A percentile compares a stretch with the other conserved stretches of the same genome.
Conservation (phyloP, 2,329 filamentous ascomycete species). For the Xylaria sp. region DNA sequence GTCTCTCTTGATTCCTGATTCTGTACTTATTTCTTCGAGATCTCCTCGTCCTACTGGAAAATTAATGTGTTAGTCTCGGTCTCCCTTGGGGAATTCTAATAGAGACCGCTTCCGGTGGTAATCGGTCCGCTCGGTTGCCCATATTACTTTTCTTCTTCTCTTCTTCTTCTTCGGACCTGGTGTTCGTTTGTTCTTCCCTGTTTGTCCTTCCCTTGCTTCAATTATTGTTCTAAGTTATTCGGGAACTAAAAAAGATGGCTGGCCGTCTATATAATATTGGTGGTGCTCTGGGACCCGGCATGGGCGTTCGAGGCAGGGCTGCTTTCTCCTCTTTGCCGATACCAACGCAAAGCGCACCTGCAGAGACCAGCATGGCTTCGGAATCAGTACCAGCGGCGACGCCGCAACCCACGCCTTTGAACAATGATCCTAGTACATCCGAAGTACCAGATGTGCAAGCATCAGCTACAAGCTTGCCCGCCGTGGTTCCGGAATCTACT, state of each 20-base stretch:
- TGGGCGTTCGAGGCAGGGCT: slow-evolving; percentile 11
- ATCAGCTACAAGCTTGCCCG: slow-evolving; percentile 3
- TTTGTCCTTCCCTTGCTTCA: slow-evolving; percentile 1
- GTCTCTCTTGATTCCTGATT: neutral
- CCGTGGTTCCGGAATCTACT: slow-evolving; percentile 5
- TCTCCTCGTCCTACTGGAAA: too few species aligned
- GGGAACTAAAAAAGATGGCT: slow-evolving; percentile 23
- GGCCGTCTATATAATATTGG: slow-evolving; percentile 27
- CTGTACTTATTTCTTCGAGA: neutral
- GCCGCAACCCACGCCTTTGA: neutral
- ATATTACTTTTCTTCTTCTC: neutral
- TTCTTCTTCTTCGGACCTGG: slow-evolving; percentile 28
- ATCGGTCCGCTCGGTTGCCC: neutral
- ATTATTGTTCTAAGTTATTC: too few species aligned
- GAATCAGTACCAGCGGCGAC: slow-evolving; percentile 2
- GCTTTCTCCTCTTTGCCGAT: slow-evolving; percentile 9
- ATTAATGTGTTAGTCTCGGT: neutral
- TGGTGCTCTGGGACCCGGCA: slow-evolving; percentile 19
- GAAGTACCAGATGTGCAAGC: slow-evolving; percentile 3
- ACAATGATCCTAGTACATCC: neutral
- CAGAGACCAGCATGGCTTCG: slow-evolving; percentile 10
- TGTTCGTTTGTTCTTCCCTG: slow-evolving; percentile 21
- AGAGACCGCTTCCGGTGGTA: neutral
- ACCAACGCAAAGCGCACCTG: slow-evolving; percentile 2
- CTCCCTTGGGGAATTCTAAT: neutral